phyloP scores from a whole-genome alignment of 2,329 filamentous ascomycete genomes.

The Epichloe gansuensis region DNA sequence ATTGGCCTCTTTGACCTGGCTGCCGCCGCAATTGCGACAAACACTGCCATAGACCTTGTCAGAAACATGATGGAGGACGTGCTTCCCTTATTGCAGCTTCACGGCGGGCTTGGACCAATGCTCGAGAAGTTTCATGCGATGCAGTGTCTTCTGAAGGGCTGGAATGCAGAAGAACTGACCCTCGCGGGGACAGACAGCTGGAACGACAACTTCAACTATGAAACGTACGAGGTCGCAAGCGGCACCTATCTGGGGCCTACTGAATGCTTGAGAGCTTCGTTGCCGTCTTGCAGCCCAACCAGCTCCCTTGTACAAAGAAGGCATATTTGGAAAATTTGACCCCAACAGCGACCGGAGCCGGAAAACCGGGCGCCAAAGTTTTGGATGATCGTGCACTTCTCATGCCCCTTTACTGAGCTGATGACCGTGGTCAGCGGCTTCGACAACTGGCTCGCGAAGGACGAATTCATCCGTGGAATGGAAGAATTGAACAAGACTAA shows the following conservation, averaged over 20 bases:
- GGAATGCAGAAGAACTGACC: neutral
- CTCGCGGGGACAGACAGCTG: neutral
- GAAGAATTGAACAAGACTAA: conserved; percentile 17
- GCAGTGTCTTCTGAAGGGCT: neutral
- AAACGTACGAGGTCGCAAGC: neutral
- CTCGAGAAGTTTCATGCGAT: conserved; percentile 7
- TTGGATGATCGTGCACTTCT: conserved; percentile 24
- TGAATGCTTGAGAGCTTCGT: neutral
- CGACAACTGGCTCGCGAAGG: conserved; percentile 15
- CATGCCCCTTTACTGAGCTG: conserved; percentile 22
- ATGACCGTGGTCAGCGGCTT: conserved; percentile 9
- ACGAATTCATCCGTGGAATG: conserved; percentile 26
- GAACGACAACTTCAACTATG: neutral
- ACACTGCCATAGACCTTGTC: conserved; percentile 24
- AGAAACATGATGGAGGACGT: conserved; percentile 20
- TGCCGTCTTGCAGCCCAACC: conserved; percentile 3
- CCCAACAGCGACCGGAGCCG: conserved; percentile 11
- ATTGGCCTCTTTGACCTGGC: conserved; percentile 16
- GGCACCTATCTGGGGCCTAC: neutral
- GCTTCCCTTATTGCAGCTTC: conserved; percentile 13
- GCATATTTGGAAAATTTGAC: conserved; percentile 15
- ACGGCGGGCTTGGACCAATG: conserved; percentile 13
- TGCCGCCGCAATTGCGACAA: conserved; percentile 23
- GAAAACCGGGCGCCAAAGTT: conserved; percentile 19
- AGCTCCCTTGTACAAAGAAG: conserved; percentile 14